phyloP scores from a whole-genome alignment of 495 filamentous ascomycete species.

The Penicillium lagena region DNA sequence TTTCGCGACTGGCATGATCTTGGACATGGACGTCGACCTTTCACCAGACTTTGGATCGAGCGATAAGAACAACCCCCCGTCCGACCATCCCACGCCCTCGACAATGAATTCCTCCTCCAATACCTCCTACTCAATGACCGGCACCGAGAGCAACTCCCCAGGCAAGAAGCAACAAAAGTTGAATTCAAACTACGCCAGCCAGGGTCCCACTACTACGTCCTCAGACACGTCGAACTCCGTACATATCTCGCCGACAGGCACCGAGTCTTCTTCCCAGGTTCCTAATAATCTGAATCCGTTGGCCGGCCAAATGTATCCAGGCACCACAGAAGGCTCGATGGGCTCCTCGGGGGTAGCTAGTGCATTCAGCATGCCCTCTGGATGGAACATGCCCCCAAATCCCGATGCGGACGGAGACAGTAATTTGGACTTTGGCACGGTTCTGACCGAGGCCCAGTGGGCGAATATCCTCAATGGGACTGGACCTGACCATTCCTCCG shows the following conservation, averaged over 20 bases:
- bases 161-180: conserved; percentile 14
- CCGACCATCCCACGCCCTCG: conserved; percentile 29
- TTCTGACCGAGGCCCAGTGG: conserved; percentile 29
- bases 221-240: conserved; percentile 11
- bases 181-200: conserved; percentile 1
- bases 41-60: conserved; percentile 21
- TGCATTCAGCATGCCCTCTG: conserved; percentile 11
- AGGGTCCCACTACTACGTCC: conserved; percentile 3
- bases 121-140: conserved; percentile 23
- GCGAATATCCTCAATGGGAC: conserved; percentile 22
- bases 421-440: conserved; percentile 12
- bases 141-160: conserved; percentile 15
- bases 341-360: conserved; percentile 3
- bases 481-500: not conserved
- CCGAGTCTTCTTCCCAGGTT: conserved; percentile 7
- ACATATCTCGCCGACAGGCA: conserved; percentile 7
- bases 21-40: conserved; percentile 27
- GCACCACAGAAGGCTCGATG: conserved; percentile 4
- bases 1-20: conserved; percentile 2
- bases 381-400: conserved; percentile 19
- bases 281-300: conserved; percentile 6
- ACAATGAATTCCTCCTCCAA: conserved; percentile 32
- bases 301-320: conserved; percentile 7
- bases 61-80: conserved; percentile 22
- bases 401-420: conserved; percentile 4